Base-by-base conservation (phyloP, 805 yeast species). In the Wickerhamomyces ciferrii region DNA sequence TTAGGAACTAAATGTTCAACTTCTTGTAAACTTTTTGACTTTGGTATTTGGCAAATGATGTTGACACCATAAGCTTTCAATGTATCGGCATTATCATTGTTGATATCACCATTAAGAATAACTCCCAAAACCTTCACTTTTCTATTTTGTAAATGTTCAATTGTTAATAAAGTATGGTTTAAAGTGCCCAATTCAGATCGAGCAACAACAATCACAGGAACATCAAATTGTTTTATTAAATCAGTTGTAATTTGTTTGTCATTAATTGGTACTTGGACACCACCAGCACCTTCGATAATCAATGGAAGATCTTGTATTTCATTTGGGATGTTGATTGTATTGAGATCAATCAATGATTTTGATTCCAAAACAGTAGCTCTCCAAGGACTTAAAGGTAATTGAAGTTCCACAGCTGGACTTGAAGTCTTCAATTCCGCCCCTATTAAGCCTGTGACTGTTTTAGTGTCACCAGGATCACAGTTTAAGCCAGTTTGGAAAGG, bases 41-140 rank as follows among this genome's bases (percentile, higher is more conserved):
- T 66, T 43, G 76, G 72, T 45, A 65, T 72, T 48, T 55, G 68
- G 21, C 60, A 55, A 17, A 61, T 25, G 15, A 62, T 48, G 1
- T 44, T 53, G 2, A 54, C 53, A n/a, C 59, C 63, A 45, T 48
- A 59, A 19, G 43, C 42, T 20, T 46, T 24, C 14, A 62, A 45
- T 4, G 57, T 44, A 21, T 51, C 41, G 14, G 49, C 54, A 31
- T 61, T 62, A 31, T 54, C 60, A 4, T 43, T 25, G 44, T 61
- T 53, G 10, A 45, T 25, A 29, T 46, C 48, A 8, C 67, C 67
- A 44, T 60, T 62, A 25, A 61, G 36, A 32, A 62, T 49, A 35
- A 55, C 48, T 14, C 64, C 65, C 6, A 56, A 39, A 9, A 59
- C 43, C 36, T 47, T 41, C 4, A 60, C 48, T 2, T 57, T 58